Evolutionary conservation across 805 yeast genomes (phyloP).

Genomic region (Yarrowia divulgata): DNA sequence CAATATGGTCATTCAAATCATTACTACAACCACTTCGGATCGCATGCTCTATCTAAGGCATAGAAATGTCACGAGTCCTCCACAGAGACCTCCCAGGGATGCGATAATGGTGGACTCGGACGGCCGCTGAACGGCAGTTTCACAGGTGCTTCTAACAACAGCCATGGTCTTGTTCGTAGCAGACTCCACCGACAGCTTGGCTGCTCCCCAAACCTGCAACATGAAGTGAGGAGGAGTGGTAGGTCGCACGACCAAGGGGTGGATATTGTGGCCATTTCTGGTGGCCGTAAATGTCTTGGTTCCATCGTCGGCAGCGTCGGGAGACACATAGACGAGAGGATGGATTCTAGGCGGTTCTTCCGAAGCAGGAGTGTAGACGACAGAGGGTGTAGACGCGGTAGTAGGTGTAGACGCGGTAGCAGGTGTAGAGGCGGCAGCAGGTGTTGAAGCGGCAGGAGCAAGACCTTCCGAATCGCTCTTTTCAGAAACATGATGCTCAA

Average conservation of each 20-base stretch:
- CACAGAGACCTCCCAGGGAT: conserved; percentile 12
- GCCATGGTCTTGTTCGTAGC: not conserved
- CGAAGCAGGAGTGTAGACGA: too few species aligned
- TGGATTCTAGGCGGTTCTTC: conserved; percentile 3
- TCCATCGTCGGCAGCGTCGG: conserved; percentile 6
- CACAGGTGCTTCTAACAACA: conserved; percentile 5
- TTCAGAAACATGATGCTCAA: not conserved
- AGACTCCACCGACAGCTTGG: not conserved
- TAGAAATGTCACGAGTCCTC: conserved; percentile 18
- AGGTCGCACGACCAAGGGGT: conserved; percentile 1
- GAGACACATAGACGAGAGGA: conserved; percentile 6
- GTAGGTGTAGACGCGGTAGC: too few species aligned
- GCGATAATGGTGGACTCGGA: conserved; percentile 30
- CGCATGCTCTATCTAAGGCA: conserved; percentile 5
- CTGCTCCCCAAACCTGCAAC: conserved; percentile 21
- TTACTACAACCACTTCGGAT: not conserved
- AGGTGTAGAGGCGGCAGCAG: too few species aligned
- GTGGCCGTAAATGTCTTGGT: conserved; percentile 1
- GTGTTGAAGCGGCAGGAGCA: too few species aligned
- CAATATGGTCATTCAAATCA: conserved; percentile 7
- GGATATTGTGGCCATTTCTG: conserved; percentile 5
- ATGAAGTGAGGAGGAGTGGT: conserved; percentile 9
- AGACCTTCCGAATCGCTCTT: too few species aligned
- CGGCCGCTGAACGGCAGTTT: conserved; percentile 17
- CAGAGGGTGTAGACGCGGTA: too few species aligned